phyloP scores from a whole-genome alignment of 139 green algal genomes.

The Microglena sp. region DNA sequence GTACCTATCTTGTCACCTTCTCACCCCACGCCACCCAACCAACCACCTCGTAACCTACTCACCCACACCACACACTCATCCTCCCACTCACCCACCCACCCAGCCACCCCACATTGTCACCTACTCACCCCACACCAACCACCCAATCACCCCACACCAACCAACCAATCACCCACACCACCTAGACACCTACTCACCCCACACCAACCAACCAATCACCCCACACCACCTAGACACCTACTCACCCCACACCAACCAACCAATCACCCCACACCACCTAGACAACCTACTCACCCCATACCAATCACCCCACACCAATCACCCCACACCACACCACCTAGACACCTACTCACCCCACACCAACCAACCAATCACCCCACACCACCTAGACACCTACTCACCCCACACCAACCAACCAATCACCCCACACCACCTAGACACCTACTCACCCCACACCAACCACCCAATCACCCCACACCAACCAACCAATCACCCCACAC shows the following conservation, averaged over 20 bases:
- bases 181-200: too few species aligned
- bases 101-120: too few species aligned
- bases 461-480: not conserved
- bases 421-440: too few species aligned
- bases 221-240: too few species aligned
- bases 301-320: not conserved
- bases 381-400: too few species aligned
- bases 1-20: too few species aligned
- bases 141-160: not conserved
- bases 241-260: not conserved
- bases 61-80: too few species aligned
- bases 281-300: not conserved
- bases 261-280: not conserved
- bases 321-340: not conserved
- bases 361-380: not conserved
- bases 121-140: not conserved
- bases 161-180: too few species aligned
- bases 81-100: too few species aligned
- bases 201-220: not conserved
- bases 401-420: not conserved
- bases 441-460: not conserved
- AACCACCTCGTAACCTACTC: not conserved
- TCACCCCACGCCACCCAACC: not conserved
- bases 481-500: too few species aligned
- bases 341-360: too few species aligned